Base-by-base conservation (phyloP, 768 basidiomycete species). In the Suillus brevipes region DNA sequence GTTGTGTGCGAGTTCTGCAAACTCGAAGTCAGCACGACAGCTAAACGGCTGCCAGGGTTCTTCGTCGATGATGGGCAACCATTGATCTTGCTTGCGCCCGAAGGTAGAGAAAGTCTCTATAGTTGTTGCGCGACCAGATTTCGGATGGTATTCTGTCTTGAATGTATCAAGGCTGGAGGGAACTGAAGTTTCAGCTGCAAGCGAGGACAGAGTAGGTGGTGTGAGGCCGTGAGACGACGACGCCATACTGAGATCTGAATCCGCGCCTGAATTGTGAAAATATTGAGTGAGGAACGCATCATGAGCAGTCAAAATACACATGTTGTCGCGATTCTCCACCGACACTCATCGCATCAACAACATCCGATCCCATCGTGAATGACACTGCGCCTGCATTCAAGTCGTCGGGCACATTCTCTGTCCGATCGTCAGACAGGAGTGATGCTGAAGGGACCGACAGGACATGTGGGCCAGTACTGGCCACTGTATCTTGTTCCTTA, bases 111-210 rank as follows among this genome's bases (percentile, higher is more conserved):
- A 73, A 16, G 37, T 60, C 14, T 68, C 28, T 37, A 71, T 57
- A 4, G 50, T 23, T 7, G 68, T 49, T 14, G 59, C 25, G 6
- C 28, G 45, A 16, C 63, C 45, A 68, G 66, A 64, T 28, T 64
- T 36, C 6, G 69, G 74, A 53, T 77, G 74, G 53, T 68, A 75
- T 34, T 73, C 64, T 4, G 3, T 52, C 50, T 52, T 52, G 25
- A 13, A 64, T 67, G 50, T 52, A 28, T 52, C 50, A 16, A 52
- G 50, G 8, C 8, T 1, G 2, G 28, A 52, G 50, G 3, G 28
- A 49, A 23, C 47, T 12, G 23, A 49, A 49, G 47, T 5, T 14
- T 3, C 47, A 1, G 12, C 23, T 49, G 47, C 12, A 23, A 49
- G 23, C 12, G 6, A 49, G n/a, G 47, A 25, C 12, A 49, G 47